These are phyloP conservation scores for Diaporthe batatas DNA, from an alignment of 2,329 filamentous ascomycete genomes.

Conservation along the genomic window DNA sequence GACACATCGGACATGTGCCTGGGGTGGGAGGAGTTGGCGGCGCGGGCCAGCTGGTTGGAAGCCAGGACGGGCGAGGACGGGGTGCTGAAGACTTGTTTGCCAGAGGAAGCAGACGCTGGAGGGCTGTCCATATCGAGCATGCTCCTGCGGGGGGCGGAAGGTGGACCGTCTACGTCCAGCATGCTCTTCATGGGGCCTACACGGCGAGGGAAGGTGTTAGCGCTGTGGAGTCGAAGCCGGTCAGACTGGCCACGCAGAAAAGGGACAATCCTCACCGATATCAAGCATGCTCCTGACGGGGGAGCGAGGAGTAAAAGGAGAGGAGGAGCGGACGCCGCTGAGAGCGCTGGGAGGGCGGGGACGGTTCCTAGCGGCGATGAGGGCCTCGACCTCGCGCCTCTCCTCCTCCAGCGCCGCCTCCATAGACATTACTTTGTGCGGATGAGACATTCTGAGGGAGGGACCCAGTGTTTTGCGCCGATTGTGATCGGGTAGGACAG, in stretches of 20 bases:
- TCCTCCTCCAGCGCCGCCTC: slow-evolving; percentile 84
- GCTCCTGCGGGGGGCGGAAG: slow-evolving; percentile 67
- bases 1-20: slow-evolving; percentile 69
- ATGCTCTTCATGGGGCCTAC: slow-evolving; percentile 55
- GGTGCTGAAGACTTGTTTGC: slow-evolving; percentile 63
- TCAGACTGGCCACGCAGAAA: slow-evolving; percentile 12
- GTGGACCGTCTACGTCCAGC: slow-evolving; percentile 56
- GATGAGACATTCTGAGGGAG: slow-evolving; percentile 14
- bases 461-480: not conserved
- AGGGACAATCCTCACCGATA: slow-evolving; percentile 61
- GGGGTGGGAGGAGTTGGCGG: slow-evolving; percentile 52
- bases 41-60: slow-evolving; percentile 52
- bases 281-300: slow-evolving; percentile 79
- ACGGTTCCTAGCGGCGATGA: slow-evolving; percentile 68
- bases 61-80: slow-evolving; percentile 61
- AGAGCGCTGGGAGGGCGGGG: slow-evolving; percentile 51
- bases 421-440: slow-evolving; percentile 74
- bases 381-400: slow-evolving; percentile 77
- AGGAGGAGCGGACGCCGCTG: slow-evolving; percentile 59
- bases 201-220: not conserved
- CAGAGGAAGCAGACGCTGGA: slow-evolving; percentile 52
- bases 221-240: not conserved
- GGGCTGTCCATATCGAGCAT: slow-evolving; percentile 72
- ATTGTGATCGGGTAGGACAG: slow-evolving; percentile 11
- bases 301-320: slow-evolving; percentile 72